phyloP scores from a whole-genome alignment of 441 rosid genomes.

The Euphorbia celastroides region DNA sequence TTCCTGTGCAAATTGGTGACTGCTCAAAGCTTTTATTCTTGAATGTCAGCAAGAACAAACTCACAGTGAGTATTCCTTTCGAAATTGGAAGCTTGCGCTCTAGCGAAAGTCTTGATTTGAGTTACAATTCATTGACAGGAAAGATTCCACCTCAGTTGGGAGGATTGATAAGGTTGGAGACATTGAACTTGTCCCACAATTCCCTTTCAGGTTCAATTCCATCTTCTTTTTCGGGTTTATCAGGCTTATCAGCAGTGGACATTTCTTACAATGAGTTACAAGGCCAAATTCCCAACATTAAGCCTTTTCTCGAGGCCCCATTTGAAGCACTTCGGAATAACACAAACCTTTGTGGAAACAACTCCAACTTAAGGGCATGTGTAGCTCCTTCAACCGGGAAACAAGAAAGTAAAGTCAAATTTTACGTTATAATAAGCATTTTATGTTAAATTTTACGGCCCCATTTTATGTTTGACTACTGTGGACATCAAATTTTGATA shows the following conservation, averaged over 20 bases:
- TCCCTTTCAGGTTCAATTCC: constrained; percentile 15
- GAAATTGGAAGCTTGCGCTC: neutral
- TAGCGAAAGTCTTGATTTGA: constrained; percentile 13
- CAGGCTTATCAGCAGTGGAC: constrained; percentile 6
- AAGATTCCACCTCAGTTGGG: constrained; percentile 8
- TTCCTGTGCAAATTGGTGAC: constrained; percentile 6
- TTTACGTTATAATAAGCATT: no score
- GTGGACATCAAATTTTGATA: no score
- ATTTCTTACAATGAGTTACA: constrained; percentile 14
- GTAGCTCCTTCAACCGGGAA: neutral
- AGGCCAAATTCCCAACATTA: constrained; percentile 9
- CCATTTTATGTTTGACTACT: no score
- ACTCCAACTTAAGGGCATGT: neutral
- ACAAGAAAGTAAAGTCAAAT: neutral
- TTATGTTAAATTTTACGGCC: no score
- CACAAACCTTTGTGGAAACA: constrained; percentile 7
- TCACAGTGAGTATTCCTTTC: constrained; percentile 7
- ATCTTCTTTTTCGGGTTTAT: neutral
- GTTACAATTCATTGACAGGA: constrained; percentile 1
- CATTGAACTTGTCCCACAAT: constrained; percentile 7
- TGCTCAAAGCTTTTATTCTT: constrained; percentile 7
- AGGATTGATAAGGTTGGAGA: neutral
- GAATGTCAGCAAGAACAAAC: constrained; percentile 5
- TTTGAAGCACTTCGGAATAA: constrained; percentile 14
- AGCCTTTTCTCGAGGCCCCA: constrained; percentile 12